phyloP scores from a whole-genome alignment of 371 early-diverging fungal genomes.

The Mucor circinelloides region DNA sequence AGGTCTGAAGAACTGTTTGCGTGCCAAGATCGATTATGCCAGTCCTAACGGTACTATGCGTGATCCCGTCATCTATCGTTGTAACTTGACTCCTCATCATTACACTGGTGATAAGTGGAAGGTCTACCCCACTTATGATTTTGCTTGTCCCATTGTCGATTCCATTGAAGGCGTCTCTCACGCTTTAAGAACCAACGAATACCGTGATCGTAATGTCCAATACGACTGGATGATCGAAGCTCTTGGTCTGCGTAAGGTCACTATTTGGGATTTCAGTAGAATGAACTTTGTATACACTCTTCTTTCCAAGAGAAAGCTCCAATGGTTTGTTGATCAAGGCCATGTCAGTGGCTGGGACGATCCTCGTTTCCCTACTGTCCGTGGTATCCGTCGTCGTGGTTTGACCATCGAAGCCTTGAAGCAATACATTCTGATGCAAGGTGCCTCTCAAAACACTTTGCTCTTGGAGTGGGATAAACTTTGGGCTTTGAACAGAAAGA shows the following conservation, averaged over 20 bases:
- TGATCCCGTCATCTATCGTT: conserved; percentile 99
- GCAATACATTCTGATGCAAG: conserved; percentile 99
- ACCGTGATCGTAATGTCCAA: conserved; percentile 98
- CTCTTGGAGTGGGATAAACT: conserved; percentile 99
- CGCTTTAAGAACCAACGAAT: conserved; percentile 98
- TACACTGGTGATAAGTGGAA: conserved; percentile 91
- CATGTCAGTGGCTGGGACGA: conserved; percentile 99
- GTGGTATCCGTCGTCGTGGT: conserved; percentile 98
- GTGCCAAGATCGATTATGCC: conserved; percentile 98
- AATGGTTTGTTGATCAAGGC: conserved; percentile 95
- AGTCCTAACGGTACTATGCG: conserved; percentile 97
- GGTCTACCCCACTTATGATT: conserved; percentile 99
- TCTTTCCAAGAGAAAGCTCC: conserved; percentile 98
- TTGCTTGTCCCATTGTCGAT: conserved; percentile 99
- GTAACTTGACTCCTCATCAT: conserved; percentile 94
- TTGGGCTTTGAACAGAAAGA: conserved; percentile 99
- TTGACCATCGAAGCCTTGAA: conserved; percentile 98
- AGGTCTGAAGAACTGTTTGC: conserved; percentile 88
- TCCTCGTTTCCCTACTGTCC: conserved; percentile 98
- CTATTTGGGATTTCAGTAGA: conserved; percentile 95
- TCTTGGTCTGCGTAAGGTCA: conserved; percentile 85
- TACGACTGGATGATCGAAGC: conserved; percentile 98
- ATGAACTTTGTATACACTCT: conserved; percentile 99
- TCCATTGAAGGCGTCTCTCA: conserved; percentile 98
- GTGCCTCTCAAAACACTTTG: conserved; percentile 95